A percentile compares a stretch with the other conserved stretches of the same genome.
These are phyloP conservation scores for Ascoidea tarda DNA, from an alignment of 805 yeast species.

Conservation along the genomic window DNA sequence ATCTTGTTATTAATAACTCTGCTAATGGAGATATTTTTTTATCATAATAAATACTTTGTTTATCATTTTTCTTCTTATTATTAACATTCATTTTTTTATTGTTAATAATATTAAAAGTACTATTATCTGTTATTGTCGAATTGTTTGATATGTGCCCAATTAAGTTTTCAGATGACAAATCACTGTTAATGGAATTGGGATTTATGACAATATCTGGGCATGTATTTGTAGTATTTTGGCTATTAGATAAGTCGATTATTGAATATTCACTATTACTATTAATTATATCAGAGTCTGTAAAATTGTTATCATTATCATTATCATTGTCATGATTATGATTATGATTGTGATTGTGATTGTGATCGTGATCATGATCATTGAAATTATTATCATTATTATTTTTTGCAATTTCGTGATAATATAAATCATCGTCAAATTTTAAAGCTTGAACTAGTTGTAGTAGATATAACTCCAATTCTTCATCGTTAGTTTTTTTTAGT, in stretches of 20 bases:
- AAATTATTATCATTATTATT: too few relatives aligned
- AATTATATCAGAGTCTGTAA: too few relatives aligned
- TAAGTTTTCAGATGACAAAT: neutral
- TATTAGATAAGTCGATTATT: neutral
- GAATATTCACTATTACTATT: neutral
- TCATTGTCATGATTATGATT: too few relatives aligned
- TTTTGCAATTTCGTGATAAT: neutral
- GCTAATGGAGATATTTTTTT: slow-evolving; percentile 43
- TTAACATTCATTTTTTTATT: neutral
- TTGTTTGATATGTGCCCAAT: neutral
- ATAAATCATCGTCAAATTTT: slow-evolving; percentile 45
- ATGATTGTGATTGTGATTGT: too few relatives aligned
- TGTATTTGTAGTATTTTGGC: neutral
- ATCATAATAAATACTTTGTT: slow-evolving; percentile 3
- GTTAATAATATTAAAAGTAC: neutral
- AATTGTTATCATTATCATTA: too few relatives aligned
- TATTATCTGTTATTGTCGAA: neutral
- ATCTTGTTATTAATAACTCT: slow-evolving; percentile 59
- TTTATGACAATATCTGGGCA: neutral
- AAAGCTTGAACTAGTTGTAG: slow-evolving; percentile 87
- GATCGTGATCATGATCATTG: too few relatives aligned
- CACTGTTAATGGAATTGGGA: neutral
- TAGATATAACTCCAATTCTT: slow-evolving; percentile 67
- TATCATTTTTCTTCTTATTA: neutral
- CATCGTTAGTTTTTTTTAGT: slow-evolving; percentile 61